These are phyloP conservation scores for Wickerhamiella hasegawae DNA, from an alignment of 805 yeast species.

Conservation along the genomic window DNA sequence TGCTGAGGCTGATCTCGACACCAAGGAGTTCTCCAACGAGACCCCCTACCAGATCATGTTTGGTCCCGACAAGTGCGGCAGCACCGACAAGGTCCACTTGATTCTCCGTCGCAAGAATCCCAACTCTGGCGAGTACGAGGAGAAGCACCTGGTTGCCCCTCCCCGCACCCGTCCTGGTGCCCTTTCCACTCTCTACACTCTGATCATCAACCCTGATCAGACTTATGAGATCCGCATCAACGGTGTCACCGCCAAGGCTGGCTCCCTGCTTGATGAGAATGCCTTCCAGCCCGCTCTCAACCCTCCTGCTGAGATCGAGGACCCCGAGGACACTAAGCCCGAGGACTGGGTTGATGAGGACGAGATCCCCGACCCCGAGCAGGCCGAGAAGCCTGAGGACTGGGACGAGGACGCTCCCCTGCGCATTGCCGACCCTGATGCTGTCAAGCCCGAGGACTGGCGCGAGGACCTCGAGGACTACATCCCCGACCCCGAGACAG, in stretches of 20 bases:
- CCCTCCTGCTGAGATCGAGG: slow-evolving; percentile 50
- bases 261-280: slow-evolving; percentile 41
- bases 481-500: slow-evolving; percentile 53
- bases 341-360: slow-evolving; percentile 66
- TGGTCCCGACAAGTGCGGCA: slow-evolving; percentile 88
- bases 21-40: slow-evolving; percentile 38
- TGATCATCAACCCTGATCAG: slow-evolving; percentile 48
- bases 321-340: slow-evolving; percentile 47
- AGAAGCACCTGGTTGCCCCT: slow-evolving; percentile 50
- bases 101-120: slow-evolving; percentile 48
- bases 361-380: slow-evolving; percentile 50
- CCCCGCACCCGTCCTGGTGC: slow-evolving; percentile 48
- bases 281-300: slow-evolving; percentile 48
- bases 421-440: slow-evolving; percentile 50
- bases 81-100: slow-evolving; percentile 64
- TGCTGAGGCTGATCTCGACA: slow-evolving; percentile 23
- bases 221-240: slow-evolving; percentile 68
- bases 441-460: slow-evolving; percentile 65
- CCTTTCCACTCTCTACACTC: slow-evolving; percentile 52
- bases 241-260: slow-evolving; percentile 58
- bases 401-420: slow-evolving; percentile 66
- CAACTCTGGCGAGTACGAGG: slow-evolving; percentile 39
- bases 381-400: slow-evolving; percentile 56
- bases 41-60: slow-evolving; percentile 79
- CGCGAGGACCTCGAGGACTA: slow-evolving; percentile 41